Percentiles rank a stretch among this genome's conserved stretches.
Conservation (phyloP, 2,329 filamentous ascomycete species). For the Aphanocladium album region DNA sequence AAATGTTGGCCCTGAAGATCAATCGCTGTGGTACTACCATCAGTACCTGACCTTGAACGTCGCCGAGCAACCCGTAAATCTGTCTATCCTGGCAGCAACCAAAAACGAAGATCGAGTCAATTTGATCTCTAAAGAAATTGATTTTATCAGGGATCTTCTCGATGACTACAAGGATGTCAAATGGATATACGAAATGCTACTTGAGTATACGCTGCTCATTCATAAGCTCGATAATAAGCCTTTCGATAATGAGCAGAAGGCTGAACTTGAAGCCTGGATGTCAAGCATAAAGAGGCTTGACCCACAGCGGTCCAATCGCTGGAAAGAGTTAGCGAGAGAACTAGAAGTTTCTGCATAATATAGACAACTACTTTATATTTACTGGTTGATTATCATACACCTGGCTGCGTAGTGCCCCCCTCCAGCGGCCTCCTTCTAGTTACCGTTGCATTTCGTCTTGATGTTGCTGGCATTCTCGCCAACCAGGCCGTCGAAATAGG, state of each 20-base stretch:
- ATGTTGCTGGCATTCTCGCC: constrained; percentile 47
- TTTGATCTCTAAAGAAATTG: constrained; percentile 67
- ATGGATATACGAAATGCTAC: constrained; percentile 82
- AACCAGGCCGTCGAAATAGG: constrained; percentile 67
- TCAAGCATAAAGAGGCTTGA: constrained; percentile 63
- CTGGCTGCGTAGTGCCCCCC: background rate
- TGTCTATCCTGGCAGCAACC: constrained; percentile 61
- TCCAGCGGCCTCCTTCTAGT: background rate
- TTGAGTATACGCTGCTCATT: constrained; percentile 66
- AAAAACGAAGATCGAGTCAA: constrained; percentile 54
- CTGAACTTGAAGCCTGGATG: constrained; percentile 54
- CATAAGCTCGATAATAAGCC: constrained; percentile 45
- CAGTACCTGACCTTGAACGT: constrained; percentile 75
- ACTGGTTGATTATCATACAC: background rate
- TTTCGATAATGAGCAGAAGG: constrained; percentile 34
- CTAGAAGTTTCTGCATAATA: constrained; percentile 16
- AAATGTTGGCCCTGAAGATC: constrained; percentile 87
- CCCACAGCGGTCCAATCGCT: constrained; percentile 67
- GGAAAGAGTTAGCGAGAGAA: constrained; percentile 61
- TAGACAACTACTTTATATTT: background rate
- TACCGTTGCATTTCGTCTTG: constrained; percentile 26
- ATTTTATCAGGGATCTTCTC: constrained; percentile 63
- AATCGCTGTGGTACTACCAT: constrained; percentile 97
- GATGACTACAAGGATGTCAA: constrained; percentile 59
- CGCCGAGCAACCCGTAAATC: constrained; percentile 41